Evolutionary conservation across 2,329 filamentous ascomycete genomes (phyloP), one percentile per base, ranked within the genome.

Genomic region (Sphaerulina musiva): DNA sequence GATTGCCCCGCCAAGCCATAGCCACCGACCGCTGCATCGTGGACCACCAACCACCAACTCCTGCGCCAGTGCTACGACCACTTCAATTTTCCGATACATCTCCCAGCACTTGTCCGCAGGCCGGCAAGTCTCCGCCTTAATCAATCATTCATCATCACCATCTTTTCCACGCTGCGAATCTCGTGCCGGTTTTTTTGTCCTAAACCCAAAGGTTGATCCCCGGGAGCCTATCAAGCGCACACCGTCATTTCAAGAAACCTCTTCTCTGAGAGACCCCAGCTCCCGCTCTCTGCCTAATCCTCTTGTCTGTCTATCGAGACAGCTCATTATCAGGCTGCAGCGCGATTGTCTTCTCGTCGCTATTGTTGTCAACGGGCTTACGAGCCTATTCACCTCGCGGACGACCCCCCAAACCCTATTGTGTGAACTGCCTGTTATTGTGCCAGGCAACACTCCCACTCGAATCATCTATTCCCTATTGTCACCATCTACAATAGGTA

Each of bases 31-130:
- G 46, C 47, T 32, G 44, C 54, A 54, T 53, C 53, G 57, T 59
- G 58, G 59, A 55, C 51, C 34, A 36, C 12, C 34, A 36, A 8
- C 14, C 12, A 36, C 9, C 34, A 26, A 6, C 26, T 4, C 26
- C 26, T 4, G 53, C 58, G 53, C 43, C 57, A 56, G 59, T 62
- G 60, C 61, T 58, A 64, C 62, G 48, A 43, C 62, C 26, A 4
- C 26, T 6, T 57, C 52, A 53, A 52, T 47, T 45, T 51, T 46
- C 55, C 58, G 49, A 55, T 60, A 58, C 56, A 57, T 57, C 53
- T 57, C 53, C 45, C 55, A 55, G 57, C 57, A 65, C 62, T 62
- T 62, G 54, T 66, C 66, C 66, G 66, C 66, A 62, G 66, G 66
- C 55, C 66, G 66, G 66, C 59, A 63, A 66, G 62, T 62, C 57